Evolutionary conservation across 305 asterid species (phyloP), one percentile per base, ranked within the genome.

Genomic region (Solanum hybrid): DNA sequence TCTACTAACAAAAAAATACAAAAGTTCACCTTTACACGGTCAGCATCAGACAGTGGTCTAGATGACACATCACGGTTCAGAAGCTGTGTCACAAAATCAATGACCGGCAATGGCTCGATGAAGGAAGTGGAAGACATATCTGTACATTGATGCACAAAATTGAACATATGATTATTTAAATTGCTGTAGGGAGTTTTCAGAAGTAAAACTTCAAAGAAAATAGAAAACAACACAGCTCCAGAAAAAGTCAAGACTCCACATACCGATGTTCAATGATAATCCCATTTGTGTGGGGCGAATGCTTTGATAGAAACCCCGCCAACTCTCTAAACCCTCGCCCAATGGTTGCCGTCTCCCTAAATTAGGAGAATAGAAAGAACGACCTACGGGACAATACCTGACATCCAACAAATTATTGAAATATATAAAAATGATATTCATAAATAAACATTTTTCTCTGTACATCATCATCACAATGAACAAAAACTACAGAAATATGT

Each of bases 241-340:
- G 26, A 37, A 11, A 8, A 76, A n/a, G 27, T 35, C 15, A 78
- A n/a, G 19, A 75, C 85, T 36, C 22, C 13, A 72, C 94, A 91
- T 93, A 97, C 99, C 99, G 14, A 97, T 97, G 86, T 97, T 98
- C 78, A 98, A 87, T 0, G 99, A 98, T 92, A 98, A 91, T 4
- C 99, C 99, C 99, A 97, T 98, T 92, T 98, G 99, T 24, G 99
- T 98, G 35, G 99, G 99, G 26, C 99, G 98, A 79, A 98, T 97
- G 89, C 99, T 98, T 90, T 98, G 99, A 91, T 98, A 96, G 89
- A 97, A 98, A 6, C 99, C 99, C 40, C 99, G 95, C 99, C 99
- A 98, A 91, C 99, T 95, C 92, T 96, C 99, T 45, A 97, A 94
- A 19, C 99, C 99, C 91, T 98, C 99, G 85, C 99, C 99, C 87